A percentile compares a stretch with the other conserved stretches of the same genome.
phyloP scores from a whole-genome alignment of 2,329 filamentous ascomycete genomes.

The Penicillium janthinellum region DNA sequence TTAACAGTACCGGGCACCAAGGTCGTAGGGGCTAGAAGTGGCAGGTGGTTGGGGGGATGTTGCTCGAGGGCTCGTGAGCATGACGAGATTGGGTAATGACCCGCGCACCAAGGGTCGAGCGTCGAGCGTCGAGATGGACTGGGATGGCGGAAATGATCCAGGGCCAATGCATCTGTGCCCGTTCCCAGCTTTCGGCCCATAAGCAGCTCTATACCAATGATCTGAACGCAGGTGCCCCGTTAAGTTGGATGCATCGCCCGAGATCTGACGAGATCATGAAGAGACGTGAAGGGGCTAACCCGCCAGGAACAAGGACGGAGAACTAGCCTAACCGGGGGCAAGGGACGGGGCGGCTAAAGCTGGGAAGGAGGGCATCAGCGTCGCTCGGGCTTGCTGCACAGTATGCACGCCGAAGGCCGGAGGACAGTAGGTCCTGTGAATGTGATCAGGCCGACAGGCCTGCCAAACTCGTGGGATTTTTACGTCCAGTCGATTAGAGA shows the following conservation, averaged over 20 bases:
- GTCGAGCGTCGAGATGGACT: not conserved
- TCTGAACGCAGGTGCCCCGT: not conserved
- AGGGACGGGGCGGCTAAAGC: conserved; percentile 9
- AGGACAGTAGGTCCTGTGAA: conserved; percentile 12
- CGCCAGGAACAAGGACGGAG: conserved; percentile 11
- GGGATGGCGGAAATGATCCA: not conserved
- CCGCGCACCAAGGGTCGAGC: conserved; percentile 5
- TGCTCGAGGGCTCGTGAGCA: not conserved
- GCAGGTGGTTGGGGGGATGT: not conserved
- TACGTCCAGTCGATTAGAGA: not conserved
- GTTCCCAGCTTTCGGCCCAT: not conserved
- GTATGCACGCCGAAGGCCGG: conserved; percentile 8
- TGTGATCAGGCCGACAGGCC: conserved; percentile 11
- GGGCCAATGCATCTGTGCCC: not conserved
- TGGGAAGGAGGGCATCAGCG: not conserved
- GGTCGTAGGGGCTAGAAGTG: not conserved
- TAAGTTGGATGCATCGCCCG: not conserved
- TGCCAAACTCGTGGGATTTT: conserved; percentile 5
- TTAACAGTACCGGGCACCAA: not conserved
- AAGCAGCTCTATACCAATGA: not conserved
- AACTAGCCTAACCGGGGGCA: conserved; percentile 12
- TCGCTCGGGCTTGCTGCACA: conserved; percentile 12
- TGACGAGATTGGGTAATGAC: conserved; percentile 1
- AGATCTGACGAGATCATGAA: not conserved
- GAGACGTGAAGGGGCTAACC: not conserved